A percentile compares a stretch with the other conserved stretches of the same genome.
These are phyloP conservation scores for Fomitopsis betulina DNA, from an alignment of 1,284 basidiomycete genomes.

Conservation along the genomic window DNA sequence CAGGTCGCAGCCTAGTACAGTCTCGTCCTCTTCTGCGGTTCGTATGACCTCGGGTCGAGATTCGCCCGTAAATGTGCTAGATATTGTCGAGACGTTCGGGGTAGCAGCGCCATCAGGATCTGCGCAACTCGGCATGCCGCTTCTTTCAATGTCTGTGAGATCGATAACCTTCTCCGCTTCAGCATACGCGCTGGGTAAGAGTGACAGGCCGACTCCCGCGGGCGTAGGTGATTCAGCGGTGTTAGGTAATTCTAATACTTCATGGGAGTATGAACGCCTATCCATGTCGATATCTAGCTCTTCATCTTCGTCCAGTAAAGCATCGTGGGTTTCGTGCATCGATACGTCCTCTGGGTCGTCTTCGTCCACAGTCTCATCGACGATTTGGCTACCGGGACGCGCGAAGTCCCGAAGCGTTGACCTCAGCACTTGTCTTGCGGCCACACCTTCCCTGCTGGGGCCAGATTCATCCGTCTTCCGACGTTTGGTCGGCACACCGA, in stretches of 20 bases:
- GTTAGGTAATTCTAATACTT: not conserved
- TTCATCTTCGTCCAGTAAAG: constrained; percentile 10
- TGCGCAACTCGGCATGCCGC: not conserved
- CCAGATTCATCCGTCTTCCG: constrained; percentile 9
- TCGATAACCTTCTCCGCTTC: constrained; percentile 17
- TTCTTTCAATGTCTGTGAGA: constrained; percentile 14
- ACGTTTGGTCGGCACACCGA: constrained; percentile 19
- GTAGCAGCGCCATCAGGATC: not conserved
- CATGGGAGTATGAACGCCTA: not conserved
- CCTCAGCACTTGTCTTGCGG: constrained; percentile 35
- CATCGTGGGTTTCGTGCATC: not conserved
- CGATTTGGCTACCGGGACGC: constrained; percentile 37
- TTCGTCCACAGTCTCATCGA: constrained; percentile 11
- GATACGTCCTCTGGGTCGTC: constrained; percentile 7
- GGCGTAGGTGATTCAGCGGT: not conserved
- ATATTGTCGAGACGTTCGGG: not conserved
- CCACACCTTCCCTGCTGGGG: constrained; percentile 10
- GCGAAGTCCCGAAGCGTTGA: constrained; percentile 48
- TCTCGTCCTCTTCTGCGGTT: constrained; percentile 29
- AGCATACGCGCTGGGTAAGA: not conserved
- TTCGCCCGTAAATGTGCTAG: constrained; percentile 9
- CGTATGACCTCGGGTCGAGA: constrained; percentile 42
- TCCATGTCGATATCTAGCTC: constrained; percentile 13
- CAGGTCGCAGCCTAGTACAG: constrained; percentile 45
- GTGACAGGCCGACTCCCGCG: constrained; percentile 8